Conservation (phyloP, 148 eudicot species). For the Vaccinium macrocarpon region DNA sequence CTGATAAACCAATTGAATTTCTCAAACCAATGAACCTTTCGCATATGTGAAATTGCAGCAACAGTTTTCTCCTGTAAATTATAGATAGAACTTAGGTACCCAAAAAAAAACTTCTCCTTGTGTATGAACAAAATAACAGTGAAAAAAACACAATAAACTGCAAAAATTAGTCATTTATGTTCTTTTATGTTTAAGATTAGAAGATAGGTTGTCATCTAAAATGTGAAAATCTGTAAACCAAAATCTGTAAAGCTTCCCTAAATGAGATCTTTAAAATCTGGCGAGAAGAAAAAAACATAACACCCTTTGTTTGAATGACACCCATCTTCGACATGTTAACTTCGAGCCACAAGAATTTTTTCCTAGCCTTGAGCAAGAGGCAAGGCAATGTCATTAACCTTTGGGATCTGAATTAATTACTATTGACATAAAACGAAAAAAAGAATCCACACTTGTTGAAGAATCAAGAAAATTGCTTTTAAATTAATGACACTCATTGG, state of each 20-base stretch:
- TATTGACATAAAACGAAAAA: not conserved
- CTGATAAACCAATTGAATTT: constrained; percentile 97
- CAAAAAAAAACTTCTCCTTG: not conserved
- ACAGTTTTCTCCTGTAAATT: constrained; percentile 83
- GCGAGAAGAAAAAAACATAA: not conserved
- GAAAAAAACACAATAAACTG: not conserved
- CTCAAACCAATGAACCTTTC: constrained; percentile 99
- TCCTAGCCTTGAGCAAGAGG: not conserved
- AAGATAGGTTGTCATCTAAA: no score
- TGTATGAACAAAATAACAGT: not conserved
- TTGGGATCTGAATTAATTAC: not conserved
- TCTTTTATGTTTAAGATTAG: not conserved
- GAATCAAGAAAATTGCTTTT: not conserved
- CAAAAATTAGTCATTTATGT: not conserved
- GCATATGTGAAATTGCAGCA: constrained; percentile 93
- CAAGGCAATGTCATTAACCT: not conserved
- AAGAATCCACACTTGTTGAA: not conserved
- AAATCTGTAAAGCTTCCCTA: not conserved
- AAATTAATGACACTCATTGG: not conserved
- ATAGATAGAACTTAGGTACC: constrained; percentile 11
- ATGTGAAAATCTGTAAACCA: no score
- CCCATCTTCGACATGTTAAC: not conserved
- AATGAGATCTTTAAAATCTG: not conserved
- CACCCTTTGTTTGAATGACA: not conserved
- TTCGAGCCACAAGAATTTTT: not conserved